phyloP scores from a whole-genome alignment of 2,329 filamentous ascomycete genomes.

The Botryotinia convoluta region DNA sequence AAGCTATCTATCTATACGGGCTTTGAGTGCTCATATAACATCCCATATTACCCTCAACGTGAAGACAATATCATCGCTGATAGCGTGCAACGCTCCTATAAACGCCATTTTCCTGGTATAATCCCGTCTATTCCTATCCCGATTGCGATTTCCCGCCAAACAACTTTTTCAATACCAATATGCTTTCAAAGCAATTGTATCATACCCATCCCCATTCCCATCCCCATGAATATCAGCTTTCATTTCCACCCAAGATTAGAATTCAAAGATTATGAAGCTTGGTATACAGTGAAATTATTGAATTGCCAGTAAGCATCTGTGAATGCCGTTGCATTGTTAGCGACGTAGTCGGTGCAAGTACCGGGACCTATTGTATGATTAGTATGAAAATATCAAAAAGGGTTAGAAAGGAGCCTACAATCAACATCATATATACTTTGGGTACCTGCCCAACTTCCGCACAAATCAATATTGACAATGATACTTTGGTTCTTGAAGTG shows the following conservation, averaged over 20 bases:
- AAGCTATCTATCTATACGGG: neutral
- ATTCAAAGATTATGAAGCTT: constrained; percentile 19
- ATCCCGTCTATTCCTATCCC: neutral
- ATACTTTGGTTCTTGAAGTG: constrained; percentile 74
- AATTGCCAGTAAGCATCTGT: constrained; percentile 37
- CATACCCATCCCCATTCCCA: no score
- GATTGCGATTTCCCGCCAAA: neutral
- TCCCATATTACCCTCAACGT: neutral
- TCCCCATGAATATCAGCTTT: neutral
- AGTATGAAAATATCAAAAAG: neutral
- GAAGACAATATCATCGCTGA: neutral
- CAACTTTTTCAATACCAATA: neutral
- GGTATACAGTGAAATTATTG: constrained; percentile 33
- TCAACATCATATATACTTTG: constrained; percentile 33
- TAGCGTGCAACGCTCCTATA: neutral
- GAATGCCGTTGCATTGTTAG: constrained; percentile 35
- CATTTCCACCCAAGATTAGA: neutral
- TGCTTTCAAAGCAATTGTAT: neutral
- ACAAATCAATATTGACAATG: constrained; percentile 80
- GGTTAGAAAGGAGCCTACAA: constrained; percentile 27
- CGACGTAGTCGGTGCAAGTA: constrained; percentile 33
- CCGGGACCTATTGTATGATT: constrained; percentile 26
- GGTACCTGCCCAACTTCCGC: constrained; percentile 81
- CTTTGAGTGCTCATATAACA: neutral
- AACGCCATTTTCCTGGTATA: neutral